Evolutionary conservation across 441 rosid genomes (phyloP).

Genomic region (Populus hybrid): DNA sequence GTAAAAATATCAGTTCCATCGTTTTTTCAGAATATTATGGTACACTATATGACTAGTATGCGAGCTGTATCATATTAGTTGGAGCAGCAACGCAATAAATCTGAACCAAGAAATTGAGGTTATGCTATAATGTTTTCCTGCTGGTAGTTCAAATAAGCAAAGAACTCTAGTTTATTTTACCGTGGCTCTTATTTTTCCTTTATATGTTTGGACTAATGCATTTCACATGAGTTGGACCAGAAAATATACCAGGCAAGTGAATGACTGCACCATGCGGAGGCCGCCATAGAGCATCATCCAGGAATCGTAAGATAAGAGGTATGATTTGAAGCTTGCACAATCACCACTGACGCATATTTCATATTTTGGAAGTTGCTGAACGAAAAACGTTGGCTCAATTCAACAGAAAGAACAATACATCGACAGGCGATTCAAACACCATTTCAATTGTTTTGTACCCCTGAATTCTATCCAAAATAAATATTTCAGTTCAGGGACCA

Average conservation of each 20-base stretch:
- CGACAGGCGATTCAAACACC: conserved; percentile 28
- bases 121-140: background rate
- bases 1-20: background rate
- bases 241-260: background rate
- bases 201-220: background rate
- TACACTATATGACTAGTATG: background rate
- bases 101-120: background rate
- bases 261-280: background rate
- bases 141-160: background rate
- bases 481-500: conserved; percentile 33
- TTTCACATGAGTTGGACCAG: background rate
- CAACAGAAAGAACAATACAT: conserved; percentile 7
- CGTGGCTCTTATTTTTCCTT: background rate
- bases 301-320: background rate
- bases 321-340: background rate
- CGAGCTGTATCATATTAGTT: background rate
- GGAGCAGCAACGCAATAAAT: background rate
- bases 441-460: conserved; percentile 19
- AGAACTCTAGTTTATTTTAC: background rate
- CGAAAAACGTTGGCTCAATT: conserved; percentile 14
- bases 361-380: too few relatives aligned
- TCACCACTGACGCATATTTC: background rate
- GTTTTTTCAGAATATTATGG: background rate
- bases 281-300: background rate
- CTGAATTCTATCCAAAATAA: conserved; percentile 22